A percentile compares a stretch with the other conserved stretches of the same genome.
Evolutionary conservation across 805 yeast genomes (phyloP).

Genomic region (Vanderwaltozyma verrucispora): DNA sequence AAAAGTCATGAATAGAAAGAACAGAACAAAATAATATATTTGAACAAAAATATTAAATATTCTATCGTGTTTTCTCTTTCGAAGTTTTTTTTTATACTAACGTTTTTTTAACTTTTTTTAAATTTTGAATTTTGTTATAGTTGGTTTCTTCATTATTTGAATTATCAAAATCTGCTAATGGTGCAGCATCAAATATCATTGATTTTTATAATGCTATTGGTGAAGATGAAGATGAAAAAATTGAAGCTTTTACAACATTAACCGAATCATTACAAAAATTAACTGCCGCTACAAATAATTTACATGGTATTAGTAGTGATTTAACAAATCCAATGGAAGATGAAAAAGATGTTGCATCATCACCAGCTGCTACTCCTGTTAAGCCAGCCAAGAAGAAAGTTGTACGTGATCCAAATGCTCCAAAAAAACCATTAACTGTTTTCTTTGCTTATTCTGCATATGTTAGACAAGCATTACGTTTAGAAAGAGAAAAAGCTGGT

Average conservation of each 20-base stretch:
- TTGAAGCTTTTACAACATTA: constrained; percentile 36
- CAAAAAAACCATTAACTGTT: constrained; percentile 87
- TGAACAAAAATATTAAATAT: too few relatives aligned
- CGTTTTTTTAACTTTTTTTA: too few relatives aligned
- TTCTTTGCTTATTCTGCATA: constrained; percentile 71
- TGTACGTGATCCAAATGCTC: constrained; percentile 86
- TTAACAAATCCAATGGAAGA: constrained; percentile 27
- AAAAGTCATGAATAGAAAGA: too few relatives aligned
- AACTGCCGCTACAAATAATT: constrained; percentile 29
- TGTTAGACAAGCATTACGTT: constrained; percentile 59
- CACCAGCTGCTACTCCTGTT: constrained; percentile 6
- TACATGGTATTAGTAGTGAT: constrained; percentile 22
- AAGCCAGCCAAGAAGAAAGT: constrained; percentile 34
- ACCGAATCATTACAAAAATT: constrained; percentile 33
- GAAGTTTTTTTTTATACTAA: neutral
- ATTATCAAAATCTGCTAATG: constrained; percentile 77
- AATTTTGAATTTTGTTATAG: too few relatives aligned
- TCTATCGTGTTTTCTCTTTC: neutral
- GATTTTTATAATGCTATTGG: constrained; percentile 56
- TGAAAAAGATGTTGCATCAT: constrained; percentile 17
- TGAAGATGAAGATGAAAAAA: constrained; percentile 36
- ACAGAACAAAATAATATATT: too few relatives aligned
- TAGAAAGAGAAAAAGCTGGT: constrained; percentile 51
- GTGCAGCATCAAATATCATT: constrained; percentile 71
- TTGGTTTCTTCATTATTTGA: constrained; percentile 73